Evolutionary conservation across 208 protist genomes (phyloP).

Genomic region (Balamuthia mandrillaris): DNA sequence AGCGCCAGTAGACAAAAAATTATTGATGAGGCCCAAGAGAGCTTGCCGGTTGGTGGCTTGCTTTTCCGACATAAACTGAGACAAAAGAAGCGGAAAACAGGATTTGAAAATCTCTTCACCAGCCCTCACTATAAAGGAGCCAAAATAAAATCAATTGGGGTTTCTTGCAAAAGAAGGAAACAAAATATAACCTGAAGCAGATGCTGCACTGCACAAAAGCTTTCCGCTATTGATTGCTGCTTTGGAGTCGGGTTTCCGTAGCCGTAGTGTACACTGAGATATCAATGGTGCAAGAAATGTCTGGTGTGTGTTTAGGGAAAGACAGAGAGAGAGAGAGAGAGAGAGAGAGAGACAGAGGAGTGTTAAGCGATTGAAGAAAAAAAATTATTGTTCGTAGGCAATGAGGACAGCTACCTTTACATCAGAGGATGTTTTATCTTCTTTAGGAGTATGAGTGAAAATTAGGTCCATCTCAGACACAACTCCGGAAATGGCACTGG

Average conservation of each 20-base stretch:
- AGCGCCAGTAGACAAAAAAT: background rate
- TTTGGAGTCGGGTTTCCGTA: constrained; percentile 12
- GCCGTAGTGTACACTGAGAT: too few relatives aligned
- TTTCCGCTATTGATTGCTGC: constrained; percentile 10
- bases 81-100: background rate
- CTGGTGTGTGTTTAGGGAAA: constrained; percentile 2
- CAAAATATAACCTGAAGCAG: background rate
- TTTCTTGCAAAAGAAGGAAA: background rate
- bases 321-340: background rate
- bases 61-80: background rate
- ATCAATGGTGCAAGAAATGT: constrained; percentile 28
- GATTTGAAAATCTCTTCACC: constrained; percentile 12
- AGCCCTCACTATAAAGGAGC: background rate
- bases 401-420: background rate
- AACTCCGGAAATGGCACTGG: background rate
- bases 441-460: background rate
- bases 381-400: background rate
- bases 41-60: background rate
- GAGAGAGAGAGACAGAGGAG: background rate
- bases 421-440: too few relatives aligned
- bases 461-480: background rate
- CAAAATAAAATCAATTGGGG: background rate
- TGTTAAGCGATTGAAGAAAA: background rate
- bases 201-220: background rate
- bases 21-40: background rate